Base-by-base conservation (phyloP, 2,329 filamentous ascomycete species). In the Alternaria sp. region DNA sequence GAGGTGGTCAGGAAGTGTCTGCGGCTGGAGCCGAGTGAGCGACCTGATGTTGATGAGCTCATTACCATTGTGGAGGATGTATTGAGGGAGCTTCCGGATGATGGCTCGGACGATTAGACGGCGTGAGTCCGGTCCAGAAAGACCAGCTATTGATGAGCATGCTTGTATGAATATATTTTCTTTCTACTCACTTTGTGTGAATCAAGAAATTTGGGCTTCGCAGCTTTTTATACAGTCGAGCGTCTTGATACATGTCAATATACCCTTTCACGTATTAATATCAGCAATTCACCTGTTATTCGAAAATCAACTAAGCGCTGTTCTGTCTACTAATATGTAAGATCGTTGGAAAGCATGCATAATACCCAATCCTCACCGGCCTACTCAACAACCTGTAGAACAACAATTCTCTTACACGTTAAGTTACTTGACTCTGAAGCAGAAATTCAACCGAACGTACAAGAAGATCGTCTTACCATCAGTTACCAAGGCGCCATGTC, bases 1-100 rank as follows among this genome's bases (percentile, higher is more conserved):
- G 90, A 96, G 59, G 86, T 99, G 11, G 94, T 99, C 53, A 84
- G 93, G 74, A 89, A 85, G 73, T 99, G 95, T 79, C 81, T 99
- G 72, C 86, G 83, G 68, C 91, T 98, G 28, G 95, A 99, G 80
- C 90, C 94, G 0, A 85, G 85, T 3, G 94, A 98, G 75, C 83
- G 95, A 64, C 95, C 95, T 14, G 91, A 96, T 78, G 89, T 97
- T 59, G 87, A 92, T 69, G 89, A 95, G 78, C 80, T 97, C 76
- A 95, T 96, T 67, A 79, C 81, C 42, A 85, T 95, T 75, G 88
- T 96, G n/a, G 86, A 93, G 77, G 81, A 82, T 14, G 90, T 92
- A 21, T 85, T 96, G 69, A 83, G 85, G 33, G 81, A 84, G 54
- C 75, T 92, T 63, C 88, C 90, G 0, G 86, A 89, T 54, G 88